Percentiles rank a stretch among this genome's conserved stretches.
These are phyloP conservation scores for Starmerella gropengiesseri DNA, from an alignment of 805 yeast genomes.

Conservation along the genomic window DNA sequence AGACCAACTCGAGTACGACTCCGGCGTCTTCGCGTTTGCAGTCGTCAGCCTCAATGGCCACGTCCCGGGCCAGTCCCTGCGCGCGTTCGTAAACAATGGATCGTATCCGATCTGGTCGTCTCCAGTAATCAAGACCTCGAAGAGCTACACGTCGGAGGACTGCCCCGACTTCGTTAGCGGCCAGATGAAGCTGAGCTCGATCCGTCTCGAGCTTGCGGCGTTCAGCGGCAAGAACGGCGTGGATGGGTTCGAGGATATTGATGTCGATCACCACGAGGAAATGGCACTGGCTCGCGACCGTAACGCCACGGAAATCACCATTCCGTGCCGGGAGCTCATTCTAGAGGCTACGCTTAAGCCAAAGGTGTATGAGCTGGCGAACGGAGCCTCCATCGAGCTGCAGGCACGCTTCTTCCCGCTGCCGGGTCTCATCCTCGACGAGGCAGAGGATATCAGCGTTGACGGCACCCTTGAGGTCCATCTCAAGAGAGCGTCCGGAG, in stretches of 20 bases:
- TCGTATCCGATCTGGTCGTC: constrained; percentile 56
- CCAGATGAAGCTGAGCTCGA: constrained; percentile 20
- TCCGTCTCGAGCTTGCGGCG: constrained; percentile 23
- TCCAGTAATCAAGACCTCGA: constrained; percentile 40
- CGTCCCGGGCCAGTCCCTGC: constrained; percentile 46
- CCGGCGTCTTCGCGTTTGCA: constrained; percentile 70
- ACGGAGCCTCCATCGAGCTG: constrained; percentile 18
- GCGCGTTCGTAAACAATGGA: constrained; percentile 64
- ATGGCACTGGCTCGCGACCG: constrained; percentile 14
- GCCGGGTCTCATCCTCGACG: constrained; percentile 46
- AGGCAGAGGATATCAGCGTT: constrained; percentile 62
- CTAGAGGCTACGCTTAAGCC: constrained; percentile 21
- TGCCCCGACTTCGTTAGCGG: constrained; percentile 26
- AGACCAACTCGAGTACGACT: constrained; percentile 45
- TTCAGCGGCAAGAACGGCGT: constrained; percentile 11
- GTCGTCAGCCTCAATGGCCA: constrained; percentile 29
- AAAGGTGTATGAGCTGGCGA: constrained; percentile 17
- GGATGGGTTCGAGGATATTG: constrained; percentile 14
- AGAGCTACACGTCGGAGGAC: constrained; percentile 21
- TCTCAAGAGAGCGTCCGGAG: constrained; percentile 50
- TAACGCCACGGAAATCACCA: constrained; percentile 35
- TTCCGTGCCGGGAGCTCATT: constrained; percentile 35
- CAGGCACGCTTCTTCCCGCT: constrained; percentile 66
- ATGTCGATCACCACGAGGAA: constrained; percentile 32
- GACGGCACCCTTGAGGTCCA: constrained; percentile 59